phyloP scores from a whole-genome alignment of 306 rosid species.

The Malus sieversii region DNA sequence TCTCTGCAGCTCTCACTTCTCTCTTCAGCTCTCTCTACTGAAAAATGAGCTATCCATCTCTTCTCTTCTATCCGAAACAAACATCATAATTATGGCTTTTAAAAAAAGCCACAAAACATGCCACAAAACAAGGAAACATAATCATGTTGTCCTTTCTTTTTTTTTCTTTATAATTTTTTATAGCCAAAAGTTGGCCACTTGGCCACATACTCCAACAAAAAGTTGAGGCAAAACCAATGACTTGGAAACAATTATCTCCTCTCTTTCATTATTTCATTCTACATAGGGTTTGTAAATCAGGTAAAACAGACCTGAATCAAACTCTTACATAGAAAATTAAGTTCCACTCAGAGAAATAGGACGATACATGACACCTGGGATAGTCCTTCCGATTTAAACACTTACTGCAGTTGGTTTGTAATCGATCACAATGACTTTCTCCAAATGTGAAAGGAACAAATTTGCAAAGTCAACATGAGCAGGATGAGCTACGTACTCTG shows the following conservation, averaged over 20 bases:
- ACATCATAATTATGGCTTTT: too few species aligned
- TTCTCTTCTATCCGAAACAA: too few species aligned
- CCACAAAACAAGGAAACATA: too few species aligned
- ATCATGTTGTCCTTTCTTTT: too few species aligned
- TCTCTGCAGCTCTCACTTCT: too few species aligned
- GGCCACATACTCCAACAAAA: too few species aligned
- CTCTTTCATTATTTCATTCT: constrained; percentile 5
- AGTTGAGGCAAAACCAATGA: not conserved
- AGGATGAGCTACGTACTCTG: constrained; percentile 71
- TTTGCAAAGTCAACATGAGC: constrained; percentile 64
- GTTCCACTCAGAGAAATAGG: constrained; percentile 3
- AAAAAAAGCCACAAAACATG: too few species aligned
- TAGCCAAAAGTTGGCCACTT: too few species aligned
- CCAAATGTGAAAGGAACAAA: constrained; percentile 38
- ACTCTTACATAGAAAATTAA: not conserved
- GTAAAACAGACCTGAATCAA: not conserved
- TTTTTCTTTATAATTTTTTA: too few species aligned
- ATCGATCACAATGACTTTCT: constrained; percentile 54
- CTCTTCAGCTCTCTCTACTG: too few species aligned
- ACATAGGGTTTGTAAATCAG: not conserved
- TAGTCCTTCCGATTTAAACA: constrained; percentile 11
- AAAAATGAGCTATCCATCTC: too few species aligned
- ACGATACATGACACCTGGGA: not conserved
- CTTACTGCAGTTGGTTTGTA: constrained; percentile 51
- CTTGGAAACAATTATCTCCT: not conserved